Evolutionary conservation across 257 asterid genomes (phyloP).

Genomic region (Solanum sejunctum): DNA sequence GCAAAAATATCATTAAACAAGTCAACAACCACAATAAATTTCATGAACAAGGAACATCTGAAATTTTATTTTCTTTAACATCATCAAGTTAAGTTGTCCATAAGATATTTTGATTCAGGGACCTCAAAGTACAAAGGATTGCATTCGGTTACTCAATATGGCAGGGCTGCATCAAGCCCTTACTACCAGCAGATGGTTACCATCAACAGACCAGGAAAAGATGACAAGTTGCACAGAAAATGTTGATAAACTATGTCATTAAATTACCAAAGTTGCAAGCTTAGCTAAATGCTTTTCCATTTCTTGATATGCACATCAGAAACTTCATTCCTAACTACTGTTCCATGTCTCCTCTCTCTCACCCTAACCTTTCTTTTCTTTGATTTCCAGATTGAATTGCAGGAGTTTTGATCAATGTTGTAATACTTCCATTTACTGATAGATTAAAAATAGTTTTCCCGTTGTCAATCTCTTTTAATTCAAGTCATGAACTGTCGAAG

Average conservation of each 20-base stretch:
- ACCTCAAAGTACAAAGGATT: background rate
- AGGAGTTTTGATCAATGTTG: background rate
- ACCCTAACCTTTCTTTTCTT: background rate
- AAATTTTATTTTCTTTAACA: background rate
- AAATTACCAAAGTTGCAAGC: background rate
- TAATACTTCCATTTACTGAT: background rate
- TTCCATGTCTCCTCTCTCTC: background rate
- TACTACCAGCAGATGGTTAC: background rate
- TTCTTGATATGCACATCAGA: background rate
- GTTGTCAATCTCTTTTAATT: background rate
- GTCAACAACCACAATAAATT: background rate
- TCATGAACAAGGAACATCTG: background rate
- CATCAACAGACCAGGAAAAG: background rate
- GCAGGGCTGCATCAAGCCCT: background rate
- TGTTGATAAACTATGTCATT: background rate
- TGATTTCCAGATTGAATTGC: background rate
- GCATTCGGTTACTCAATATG: background rate
- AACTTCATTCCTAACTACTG: background rate
- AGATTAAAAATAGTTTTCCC: background rate
- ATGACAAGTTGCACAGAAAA: background rate
- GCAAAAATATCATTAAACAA: background rate
- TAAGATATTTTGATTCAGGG: background rate
- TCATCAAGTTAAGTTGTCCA: background rate
- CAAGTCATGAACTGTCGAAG: background rate
- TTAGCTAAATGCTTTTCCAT: background rate